These are phyloP conservation scores for Pleurotus sapidus DNA, from an alignment of 768 basidiomycete species.

Conservation along the genomic window DNA sequence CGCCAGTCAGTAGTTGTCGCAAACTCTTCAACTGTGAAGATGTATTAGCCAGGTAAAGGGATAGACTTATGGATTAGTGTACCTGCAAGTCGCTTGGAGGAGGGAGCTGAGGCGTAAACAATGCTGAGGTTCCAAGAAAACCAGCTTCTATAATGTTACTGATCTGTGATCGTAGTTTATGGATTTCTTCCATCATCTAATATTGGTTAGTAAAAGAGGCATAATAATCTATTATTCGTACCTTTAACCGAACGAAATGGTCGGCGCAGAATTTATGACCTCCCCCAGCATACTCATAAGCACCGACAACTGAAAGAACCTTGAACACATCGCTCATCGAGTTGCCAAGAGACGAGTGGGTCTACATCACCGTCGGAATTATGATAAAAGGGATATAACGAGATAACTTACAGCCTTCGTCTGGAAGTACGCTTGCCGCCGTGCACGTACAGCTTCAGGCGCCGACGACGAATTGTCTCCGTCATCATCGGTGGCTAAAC, in stretches of 20 bases:
- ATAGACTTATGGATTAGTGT: conserved; percentile 9
- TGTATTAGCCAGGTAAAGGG: conserved; percentile 5
- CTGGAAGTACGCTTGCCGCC: conserved; percentile 79
- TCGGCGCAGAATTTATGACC: conserved; percentile 77
- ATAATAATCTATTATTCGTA: conserved; percentile 20
- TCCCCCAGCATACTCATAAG: conserved; percentile 90
- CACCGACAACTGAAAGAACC: conserved; percentile 90
- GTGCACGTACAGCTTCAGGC: conserved; percentile 51
- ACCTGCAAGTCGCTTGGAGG: conserved; percentile 85
- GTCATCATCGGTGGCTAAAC: conserved; percentile 42
- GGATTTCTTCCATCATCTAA: conserved; percentile 98
- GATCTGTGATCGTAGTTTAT: conserved; percentile 89
- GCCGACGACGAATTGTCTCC: conserved; percentile 42
- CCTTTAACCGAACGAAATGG: conserved; percentile 91
- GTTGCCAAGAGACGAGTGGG: conserved; percentile 76
- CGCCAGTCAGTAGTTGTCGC: conserved; percentile 82
- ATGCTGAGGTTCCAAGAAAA: conserved; percentile 61
- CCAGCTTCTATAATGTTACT: conserved; percentile 79
- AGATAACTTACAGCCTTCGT: conserved; percentile 63
- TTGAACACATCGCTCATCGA: conserved; percentile 85
- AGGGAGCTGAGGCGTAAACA: conserved; percentile 59
- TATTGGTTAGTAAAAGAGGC: neutral
- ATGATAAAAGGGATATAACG: neutral
- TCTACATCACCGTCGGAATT: conserved; percentile 34
- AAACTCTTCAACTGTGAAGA: conserved; percentile 76